phyloP scores from a whole-genome alignment of 2,329 filamentous ascomycete genomes.

The Apiospora koreana region DNA sequence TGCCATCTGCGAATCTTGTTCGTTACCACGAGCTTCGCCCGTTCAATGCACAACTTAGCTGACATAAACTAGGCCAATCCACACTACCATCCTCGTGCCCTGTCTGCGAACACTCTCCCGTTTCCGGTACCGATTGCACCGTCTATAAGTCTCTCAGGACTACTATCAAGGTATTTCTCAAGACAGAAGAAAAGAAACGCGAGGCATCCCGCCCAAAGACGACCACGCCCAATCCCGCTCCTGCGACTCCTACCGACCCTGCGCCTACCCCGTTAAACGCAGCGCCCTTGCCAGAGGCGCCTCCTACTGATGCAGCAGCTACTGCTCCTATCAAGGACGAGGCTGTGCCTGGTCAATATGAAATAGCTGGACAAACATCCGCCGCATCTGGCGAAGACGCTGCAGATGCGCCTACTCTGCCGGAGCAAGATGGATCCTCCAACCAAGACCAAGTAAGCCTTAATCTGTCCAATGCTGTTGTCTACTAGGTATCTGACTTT shows the following conservation, averaged over 20 bases:
- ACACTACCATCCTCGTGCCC: constrained; percentile 80
- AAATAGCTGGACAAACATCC: constrained; percentile 14
- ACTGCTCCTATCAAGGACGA: constrained; percentile 4
- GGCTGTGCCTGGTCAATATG: constrained; percentile 1
- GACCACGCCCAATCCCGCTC: constrained; percentile 40
- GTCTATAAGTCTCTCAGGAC: constrained; percentile 89
- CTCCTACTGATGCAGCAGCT: constrained; percentile 18
- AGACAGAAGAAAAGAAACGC: constrained; percentile 88
- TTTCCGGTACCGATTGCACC: constrained; percentile 84
- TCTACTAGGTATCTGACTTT: neutral
- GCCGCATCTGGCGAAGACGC: neutral
- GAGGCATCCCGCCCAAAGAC: constrained; percentile 61
- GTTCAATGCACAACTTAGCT: constrained; percentile 13
- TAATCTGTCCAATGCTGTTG: neutral
- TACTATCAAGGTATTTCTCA: constrained; percentile 87
- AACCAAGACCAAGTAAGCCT: constrained; percentile 19
- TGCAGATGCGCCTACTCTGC: constrained; percentile 15
- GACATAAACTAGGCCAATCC: constrained; percentile 65
- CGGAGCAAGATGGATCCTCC: neutral
- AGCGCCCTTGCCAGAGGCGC: constrained; percentile 20
- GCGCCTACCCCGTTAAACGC: neutral
- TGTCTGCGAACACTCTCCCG: constrained; percentile 87
- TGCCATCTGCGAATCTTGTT: constrained; percentile 89
- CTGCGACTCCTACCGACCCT: constrained; percentile 22
- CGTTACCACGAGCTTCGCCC: neutral